Evolutionary conservation across 495 filamentous ascomycete genomes (phyloP).

Genomic region (Daldinia vernicosa): DNA sequence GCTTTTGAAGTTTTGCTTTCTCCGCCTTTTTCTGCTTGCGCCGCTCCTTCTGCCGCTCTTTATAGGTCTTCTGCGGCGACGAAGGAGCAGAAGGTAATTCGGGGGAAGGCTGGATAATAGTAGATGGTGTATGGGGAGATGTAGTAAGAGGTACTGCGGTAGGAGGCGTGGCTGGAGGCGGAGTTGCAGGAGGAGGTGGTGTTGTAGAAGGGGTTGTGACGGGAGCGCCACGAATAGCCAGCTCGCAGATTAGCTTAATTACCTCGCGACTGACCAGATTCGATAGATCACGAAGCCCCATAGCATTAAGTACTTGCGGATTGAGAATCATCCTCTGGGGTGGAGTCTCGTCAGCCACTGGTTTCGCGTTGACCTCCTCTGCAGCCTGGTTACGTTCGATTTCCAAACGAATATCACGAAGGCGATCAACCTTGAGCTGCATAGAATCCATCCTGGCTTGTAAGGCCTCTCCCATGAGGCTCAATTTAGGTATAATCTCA

Average conservation of each 20-base stretch:
- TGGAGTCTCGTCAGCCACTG: background rate
- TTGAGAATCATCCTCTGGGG: background rate
- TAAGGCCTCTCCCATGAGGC: background rate
- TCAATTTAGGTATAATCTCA: background rate
- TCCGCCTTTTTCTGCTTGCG: background rate
- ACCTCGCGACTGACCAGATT: background rate
- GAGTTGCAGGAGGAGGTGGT: background rate
- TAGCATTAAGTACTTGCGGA: background rate
- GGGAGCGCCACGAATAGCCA: background rate
- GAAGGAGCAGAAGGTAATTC: background rate
- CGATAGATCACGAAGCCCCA: background rate
- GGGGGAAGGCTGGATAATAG: background rate
- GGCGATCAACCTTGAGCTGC: background rate
- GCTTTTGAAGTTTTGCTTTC: background rate
- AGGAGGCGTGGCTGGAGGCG: background rate
- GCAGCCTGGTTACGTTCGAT: background rate
- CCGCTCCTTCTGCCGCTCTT: background rate
- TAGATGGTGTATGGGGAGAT: background rate
- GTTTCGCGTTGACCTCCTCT: background rate
- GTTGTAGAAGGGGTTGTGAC: background rate
- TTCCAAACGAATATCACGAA: background rate
- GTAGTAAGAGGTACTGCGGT: background rate
- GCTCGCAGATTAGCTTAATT: background rate
- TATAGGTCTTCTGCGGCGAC: background rate
- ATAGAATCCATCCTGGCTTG: background rate